Evolutionary conservation across 2,329 filamentous ascomycete species (phyloP), one percentile per base, ranked within the genome.

Genomic region (Akanthomyces dipterigenus): DNA sequence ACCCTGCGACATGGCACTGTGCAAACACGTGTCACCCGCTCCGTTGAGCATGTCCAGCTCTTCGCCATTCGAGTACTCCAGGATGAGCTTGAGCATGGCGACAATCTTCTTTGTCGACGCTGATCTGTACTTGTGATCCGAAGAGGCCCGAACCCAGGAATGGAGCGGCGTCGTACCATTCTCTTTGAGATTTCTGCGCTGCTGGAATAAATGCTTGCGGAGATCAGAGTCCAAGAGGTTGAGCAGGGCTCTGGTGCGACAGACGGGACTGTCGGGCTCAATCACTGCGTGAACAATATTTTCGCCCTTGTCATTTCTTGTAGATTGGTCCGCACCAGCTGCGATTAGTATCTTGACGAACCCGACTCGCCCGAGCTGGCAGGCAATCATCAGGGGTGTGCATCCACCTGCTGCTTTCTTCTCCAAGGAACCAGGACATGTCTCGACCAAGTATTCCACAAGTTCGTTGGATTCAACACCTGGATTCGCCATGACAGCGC

Each of bases 361-460:
- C 1, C 84, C 75, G 18, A 79, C 66, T 22, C 82, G 80, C 12
- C 82, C 80, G 3, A 83, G 73, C 2, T 78, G 73, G 64, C 86
- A 88, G 1, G 90, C 89, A 11, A 90, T 70, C 61, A 86, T 80
- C 1, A 96, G 77, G 1, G 91, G 90, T 0, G 89, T 93, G 55
- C 81, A 76, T 0, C 84, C 84, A 8, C 76, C 69, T 1, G 77
- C 71, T 1, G 81, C 84, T 67, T 85, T 89, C 55, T 81, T 78
- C 61, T 91, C 84, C 1, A 96, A 68, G 1, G 79, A 80, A 2
- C 82, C 76, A 0, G 90, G 89, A 61, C 81, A 79, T 12, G 80
- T 77, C 28, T 86, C 78, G 56, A 90, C 72, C 2, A 96, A 76
- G 65, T 90, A 90, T 61, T 85, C 77, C 40, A 95, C 77, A 5